These are phyloP conservation scores for Aspergillus sp. DNA, from an alignment of 2,329 filamentous ascomycete species.

Conservation along the genomic window DNA sequence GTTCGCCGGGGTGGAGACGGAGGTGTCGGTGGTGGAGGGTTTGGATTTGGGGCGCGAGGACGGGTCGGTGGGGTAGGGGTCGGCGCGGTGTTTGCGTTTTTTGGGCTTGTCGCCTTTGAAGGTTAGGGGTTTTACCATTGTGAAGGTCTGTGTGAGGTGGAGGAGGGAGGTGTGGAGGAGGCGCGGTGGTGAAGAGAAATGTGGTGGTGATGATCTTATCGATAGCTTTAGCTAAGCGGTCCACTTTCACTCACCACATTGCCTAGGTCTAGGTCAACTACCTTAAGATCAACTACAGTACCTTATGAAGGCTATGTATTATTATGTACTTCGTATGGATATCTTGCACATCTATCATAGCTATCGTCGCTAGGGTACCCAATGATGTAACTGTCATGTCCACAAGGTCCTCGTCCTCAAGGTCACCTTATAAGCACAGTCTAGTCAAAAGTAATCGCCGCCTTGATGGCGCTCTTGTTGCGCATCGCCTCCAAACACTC, in stretches of 20 bases:
- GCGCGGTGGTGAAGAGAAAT: conserved; percentile 2
- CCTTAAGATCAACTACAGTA: background rate
- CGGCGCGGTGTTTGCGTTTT: conserved; percentile 75
- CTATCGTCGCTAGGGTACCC: background rate
- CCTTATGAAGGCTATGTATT: conserved; percentile 4
- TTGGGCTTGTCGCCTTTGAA: conserved; percentile 98
- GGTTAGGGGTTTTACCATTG: conserved; percentile 70
- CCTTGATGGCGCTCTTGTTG: conserved; percentile 72
- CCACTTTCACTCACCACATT: background rate
- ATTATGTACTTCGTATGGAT: too few relatives aligned
- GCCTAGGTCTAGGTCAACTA: too few relatives aligned
- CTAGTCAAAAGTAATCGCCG: conserved; percentile 68
- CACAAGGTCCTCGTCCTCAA: conserved; percentile 17
- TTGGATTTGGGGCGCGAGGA: conserved; percentile 25
- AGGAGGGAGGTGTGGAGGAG: conserved; percentile 1
- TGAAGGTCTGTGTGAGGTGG: background rate
- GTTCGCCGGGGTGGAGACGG: conserved; percentile 5
- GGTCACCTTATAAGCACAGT: background rate
- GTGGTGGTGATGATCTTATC: conserved; percentile 1
- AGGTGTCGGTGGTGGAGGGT: conserved; percentile 8
- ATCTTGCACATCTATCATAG: too few relatives aligned
- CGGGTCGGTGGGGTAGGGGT: conserved; percentile 39
- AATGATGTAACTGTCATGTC: background rate
- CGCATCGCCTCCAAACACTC: conserved; percentile 69
- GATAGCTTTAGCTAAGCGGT: background rate